Evolutionary conservation across 1,284 basidiomycete species (phyloP).

Genomic region (Neotropicomus parvogracilis): DNA sequence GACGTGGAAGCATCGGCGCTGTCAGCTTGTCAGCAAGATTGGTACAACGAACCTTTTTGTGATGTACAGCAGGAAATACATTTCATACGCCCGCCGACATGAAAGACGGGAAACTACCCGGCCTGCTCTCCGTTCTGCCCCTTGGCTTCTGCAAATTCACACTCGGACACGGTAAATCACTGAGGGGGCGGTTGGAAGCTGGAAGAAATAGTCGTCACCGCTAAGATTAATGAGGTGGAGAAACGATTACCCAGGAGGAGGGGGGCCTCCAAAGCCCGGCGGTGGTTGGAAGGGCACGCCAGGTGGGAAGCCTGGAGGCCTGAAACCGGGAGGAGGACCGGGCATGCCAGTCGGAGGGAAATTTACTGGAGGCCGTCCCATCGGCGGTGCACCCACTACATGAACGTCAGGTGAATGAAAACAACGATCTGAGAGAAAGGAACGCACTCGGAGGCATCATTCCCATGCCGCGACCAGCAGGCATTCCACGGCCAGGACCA

Average conservation of each 20-base stretch:
- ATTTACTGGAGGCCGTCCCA: conserved; percentile 80
- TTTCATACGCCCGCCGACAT: conserved; percentile 21
- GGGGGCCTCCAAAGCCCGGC: conserved; percentile 75
- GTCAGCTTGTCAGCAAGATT: conserved; percentile 25
- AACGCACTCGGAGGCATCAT: conserved; percentile 86
- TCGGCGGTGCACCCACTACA: conserved; percentile 61
- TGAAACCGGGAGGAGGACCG: conserved; percentile 78
- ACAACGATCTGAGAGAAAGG: conserved; percentile 17
- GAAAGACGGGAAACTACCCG: conserved; percentile 25
- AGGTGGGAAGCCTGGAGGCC: conserved; percentile 79
- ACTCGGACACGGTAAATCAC: conserved; percentile 18
- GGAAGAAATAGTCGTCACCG: conserved; percentile 11
- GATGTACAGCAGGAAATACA: conserved; percentile 28
- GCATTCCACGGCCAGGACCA: conserved; percentile 92
- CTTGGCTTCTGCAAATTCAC: conserved; percentile 13
- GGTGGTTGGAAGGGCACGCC: conserved; percentile 77
- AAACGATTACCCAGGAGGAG: conserved; percentile 73
- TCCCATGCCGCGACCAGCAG: conserved; percentile 96
- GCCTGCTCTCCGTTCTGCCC: conserved; percentile 23
- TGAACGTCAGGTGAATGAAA: conserved; percentile 17
- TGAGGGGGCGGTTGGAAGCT: conserved; percentile 42
- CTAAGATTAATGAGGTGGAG: conserved; percentile 1
- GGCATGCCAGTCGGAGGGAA: conserved; percentile 85
- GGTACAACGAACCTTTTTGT: conserved; percentile 33
- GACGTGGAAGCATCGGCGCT: conserved; percentile 18